A percentile compares a stretch with the other conserved stretches of the same genome.
Evolutionary conservation across 129 eudicot genomes (phyloP).

Genomic region (Artemisia tridentata): DNA sequence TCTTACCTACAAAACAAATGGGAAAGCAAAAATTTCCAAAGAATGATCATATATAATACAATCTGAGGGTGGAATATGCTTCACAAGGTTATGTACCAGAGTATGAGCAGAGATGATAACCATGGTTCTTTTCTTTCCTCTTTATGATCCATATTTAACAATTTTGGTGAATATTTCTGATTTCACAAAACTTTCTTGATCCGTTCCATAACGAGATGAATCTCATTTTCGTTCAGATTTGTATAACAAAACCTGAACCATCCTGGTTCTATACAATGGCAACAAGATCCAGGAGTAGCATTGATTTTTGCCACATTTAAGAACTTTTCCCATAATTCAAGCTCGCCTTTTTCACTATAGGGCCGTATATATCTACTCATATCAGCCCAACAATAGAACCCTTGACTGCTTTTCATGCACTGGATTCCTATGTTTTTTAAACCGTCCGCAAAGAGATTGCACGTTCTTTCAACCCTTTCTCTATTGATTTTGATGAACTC

Average conservation of each 20-base stretch:
- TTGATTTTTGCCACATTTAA: constrained; percentile 62
- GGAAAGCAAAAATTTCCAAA: not conserved
- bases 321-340: constrained; percentile 81
- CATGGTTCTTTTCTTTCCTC: constrained; percentile 16
- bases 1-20: constrained; percentile 26
- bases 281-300: constrained; percentile 76
- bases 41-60: constrained; percentile 23
- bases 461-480: constrained; percentile 48
- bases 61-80: constrained; percentile 22
- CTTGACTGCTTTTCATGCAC: constrained; percentile 54
- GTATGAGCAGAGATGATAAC: not conserved
- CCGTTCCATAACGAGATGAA: constrained; percentile 63
- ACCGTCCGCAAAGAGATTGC: constrained; percentile 46
- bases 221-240: constrained; percentile 53
- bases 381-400: constrained; percentile 90
- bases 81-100: constrained; percentile 12
- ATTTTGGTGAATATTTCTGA: constrained; percentile 3
- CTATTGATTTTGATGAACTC: constrained; percentile 38
- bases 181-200: constrained; percentile 43
- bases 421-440: constrained; percentile 65
- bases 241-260: constrained; percentile 84
- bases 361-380: constrained; percentile 80
- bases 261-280: constrained; percentile 94
- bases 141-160: constrained; percentile 6
- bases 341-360: constrained; percentile 91